Percentiles rank a stretch among this genome's conserved stretches.
Conservation (phyloP, 2,329 filamentous ascomycete species). For the Paraphaeosphaeria sporulosa region DNA sequence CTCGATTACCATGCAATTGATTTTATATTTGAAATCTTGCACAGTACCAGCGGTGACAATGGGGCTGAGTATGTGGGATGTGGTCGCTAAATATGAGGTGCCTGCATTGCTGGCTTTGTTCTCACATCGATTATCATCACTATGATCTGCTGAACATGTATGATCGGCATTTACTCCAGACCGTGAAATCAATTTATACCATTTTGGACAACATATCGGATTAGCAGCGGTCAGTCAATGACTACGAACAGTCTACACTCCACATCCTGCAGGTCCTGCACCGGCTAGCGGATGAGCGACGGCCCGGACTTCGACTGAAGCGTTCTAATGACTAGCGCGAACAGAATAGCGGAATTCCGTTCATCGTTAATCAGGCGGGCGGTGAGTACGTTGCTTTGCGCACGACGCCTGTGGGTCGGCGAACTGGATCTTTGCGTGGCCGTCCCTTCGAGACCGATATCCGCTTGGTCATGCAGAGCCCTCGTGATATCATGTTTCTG, state of each 20-base stretch:
- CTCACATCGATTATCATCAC: background rate
- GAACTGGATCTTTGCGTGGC: background rate
- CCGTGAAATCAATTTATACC: background rate
- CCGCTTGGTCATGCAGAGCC: background rate
- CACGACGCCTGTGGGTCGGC: background rate
- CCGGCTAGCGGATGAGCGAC: background rate
- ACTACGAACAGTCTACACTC: background rate
- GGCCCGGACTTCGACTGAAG: background rate
- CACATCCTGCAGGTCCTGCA: background rate
- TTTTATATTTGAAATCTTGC: background rate
- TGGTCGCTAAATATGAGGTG: background rate
- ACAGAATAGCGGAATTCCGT: slow-evolving; percentile 1
- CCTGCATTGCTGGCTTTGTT: background rate
- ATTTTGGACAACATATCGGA: slow-evolving; percentile 8
- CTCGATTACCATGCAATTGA: background rate
- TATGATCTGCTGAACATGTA: background rate
- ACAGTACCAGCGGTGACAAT: background rate
- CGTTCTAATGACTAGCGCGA: slow-evolving; percentile 5
- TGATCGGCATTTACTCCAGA: background rate
- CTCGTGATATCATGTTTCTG: background rate
- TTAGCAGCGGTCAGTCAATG: background rate
- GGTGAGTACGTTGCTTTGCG: slow-evolving; percentile 5
- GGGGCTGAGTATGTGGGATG: slow-evolving; percentile 5
- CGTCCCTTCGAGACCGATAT: slow-evolving; percentile 4
- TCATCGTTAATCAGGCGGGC: background rate